Percentiles rank a stretch among this genome's conserved stretches.
Evolutionary conservation across 768 basidiomycete species (phyloP).

Genomic region (Crepidotus variabilis): DNA sequence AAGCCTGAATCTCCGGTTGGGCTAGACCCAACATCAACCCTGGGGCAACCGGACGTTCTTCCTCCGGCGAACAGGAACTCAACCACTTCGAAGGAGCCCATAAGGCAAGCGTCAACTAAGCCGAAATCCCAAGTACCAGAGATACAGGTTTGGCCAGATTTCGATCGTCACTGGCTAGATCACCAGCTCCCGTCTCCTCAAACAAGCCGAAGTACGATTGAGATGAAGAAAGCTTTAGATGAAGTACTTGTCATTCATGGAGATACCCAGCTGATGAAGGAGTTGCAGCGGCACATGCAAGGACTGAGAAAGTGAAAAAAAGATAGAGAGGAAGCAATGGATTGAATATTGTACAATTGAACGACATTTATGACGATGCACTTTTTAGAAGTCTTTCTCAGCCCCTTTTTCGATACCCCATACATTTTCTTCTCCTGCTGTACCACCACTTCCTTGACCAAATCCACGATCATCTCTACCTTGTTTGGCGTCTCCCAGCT

Average conservation of each 20-base stretch:
- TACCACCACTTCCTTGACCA: neutral
- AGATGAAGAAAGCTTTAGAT: neutral
- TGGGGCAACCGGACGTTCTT: no score
- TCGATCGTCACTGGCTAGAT: no score
- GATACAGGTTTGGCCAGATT: no score
- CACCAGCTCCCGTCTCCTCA: no score
- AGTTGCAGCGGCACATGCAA: neutral
- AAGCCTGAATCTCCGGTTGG: no score
- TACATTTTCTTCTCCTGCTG: slow-evolving; percentile 7
- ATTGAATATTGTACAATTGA: neutral
- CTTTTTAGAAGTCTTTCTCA: slow-evolving; percentile 14
- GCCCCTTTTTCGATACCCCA: slow-evolving; percentile 17
- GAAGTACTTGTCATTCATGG: neutral
- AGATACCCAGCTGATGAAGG: neutral
- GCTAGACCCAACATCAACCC: no score
- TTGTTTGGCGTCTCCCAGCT: slow-evolving; percentile 14
- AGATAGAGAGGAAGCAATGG: neutral
- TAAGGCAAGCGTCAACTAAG: no score
- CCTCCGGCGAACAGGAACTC: no score
- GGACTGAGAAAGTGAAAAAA: neutral
- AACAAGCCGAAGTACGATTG: no score
- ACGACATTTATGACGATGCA: neutral
- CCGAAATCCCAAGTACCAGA: no score
- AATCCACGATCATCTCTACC: slow-evolving; percentile 7
- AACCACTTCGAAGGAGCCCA: no score